A percentile compares a stretch with the other conserved stretches of the same genome.
These are phyloP conservation scores for Pythium guiyangense DNA, from an alignment of 352 stramenopile genomes.

Conservation along the genomic window DNA sequence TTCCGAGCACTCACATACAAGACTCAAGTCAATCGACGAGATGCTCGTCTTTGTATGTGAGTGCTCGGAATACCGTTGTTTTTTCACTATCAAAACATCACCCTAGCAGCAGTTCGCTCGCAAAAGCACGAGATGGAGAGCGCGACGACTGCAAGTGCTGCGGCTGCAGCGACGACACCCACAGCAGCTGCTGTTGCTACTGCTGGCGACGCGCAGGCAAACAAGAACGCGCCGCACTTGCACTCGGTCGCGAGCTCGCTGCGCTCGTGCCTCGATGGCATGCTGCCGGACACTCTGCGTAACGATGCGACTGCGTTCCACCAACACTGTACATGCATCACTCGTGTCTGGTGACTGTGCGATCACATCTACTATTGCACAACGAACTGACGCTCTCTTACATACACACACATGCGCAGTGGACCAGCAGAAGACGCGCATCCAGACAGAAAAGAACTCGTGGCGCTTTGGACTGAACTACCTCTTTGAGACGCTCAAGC, in stretches of 20 bases:
- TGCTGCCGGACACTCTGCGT: slow-evolving; percentile 79
- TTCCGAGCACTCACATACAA: no score
- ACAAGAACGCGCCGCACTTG: slow-evolving; percentile 74
- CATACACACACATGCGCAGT: slow-evolving; percentile 25
- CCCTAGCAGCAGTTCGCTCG: no score
- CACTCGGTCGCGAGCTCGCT: slow-evolving; percentile 80
- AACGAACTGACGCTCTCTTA: neutral
- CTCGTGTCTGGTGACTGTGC: neutral
- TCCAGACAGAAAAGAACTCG: slow-evolving; percentile 83
- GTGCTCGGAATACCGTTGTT: no score
- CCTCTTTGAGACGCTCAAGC: slow-evolving; percentile 85
- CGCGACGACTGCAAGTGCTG: neutral
- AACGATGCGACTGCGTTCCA: slow-evolving; percentile 75
- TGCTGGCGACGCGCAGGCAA: neutral
- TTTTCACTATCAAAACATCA: no score
- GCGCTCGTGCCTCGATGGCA: slow-evolving; percentile 78
- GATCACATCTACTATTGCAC: neutral
- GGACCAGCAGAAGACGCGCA: slow-evolving; percentile 61
- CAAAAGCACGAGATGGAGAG: no score
- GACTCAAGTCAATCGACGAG: no score
- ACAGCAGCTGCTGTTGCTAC: neutral
- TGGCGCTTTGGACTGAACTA: slow-evolving; percentile 88
- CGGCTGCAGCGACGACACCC: neutral
- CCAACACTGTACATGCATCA: slow-evolving; percentile 46
- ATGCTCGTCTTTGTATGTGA: no score